Evolutionary conservation across 805 yeast genomes (phyloP), one percentile per base, ranked within the genome.

Genomic region (Nakazawaea molendinolei): DNA sequence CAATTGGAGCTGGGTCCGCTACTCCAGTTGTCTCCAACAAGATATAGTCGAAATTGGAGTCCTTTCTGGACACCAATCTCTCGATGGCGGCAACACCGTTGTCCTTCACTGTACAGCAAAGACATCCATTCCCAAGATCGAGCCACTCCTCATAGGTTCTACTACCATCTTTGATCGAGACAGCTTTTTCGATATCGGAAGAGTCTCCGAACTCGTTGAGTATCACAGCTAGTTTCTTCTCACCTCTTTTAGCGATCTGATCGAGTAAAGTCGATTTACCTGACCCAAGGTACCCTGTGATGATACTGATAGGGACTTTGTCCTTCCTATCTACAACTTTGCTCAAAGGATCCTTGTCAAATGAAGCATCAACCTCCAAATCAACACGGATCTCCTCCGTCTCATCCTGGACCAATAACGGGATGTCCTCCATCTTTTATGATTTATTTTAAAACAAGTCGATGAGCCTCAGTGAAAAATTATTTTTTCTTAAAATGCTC

Each of bases 1-100:
- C 96, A 19, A 92, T 86, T 0, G 97, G 97, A 0, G 89, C 97
- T 0, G 98, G 98, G 52, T 92, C 97, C 0, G 98, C 98, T 12
- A 92, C 70, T 0, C 98, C 98, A 0, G 95, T 86, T 0, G 98
- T 92, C 53, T 92, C 98, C 36, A 92, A 62, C 17, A 92, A 55
- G n/a, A 92, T 87, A 52, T 90, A 83, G 57, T 92, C 98, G 34
- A 90, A 87, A 34, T 71, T 70, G 22, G 75, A 79, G 5, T 79
- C 80, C 22, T 79, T 71, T 35, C 78, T 71, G 21, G 76, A 79
- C 42, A 90, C 78, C 47, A 92, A 70, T 39, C 85, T 74, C 55
- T 92, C 98, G 36, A 92, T 87, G 0, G 98, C 98, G 28, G 82
- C 69, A 1, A 92, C 97, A 4, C 98, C 98, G 38, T 79, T 83